Evolutionary conservation across 2,329 filamentous ascomycete genomes (phyloP).

Genomic region (Trichoderma sp.): DNA sequence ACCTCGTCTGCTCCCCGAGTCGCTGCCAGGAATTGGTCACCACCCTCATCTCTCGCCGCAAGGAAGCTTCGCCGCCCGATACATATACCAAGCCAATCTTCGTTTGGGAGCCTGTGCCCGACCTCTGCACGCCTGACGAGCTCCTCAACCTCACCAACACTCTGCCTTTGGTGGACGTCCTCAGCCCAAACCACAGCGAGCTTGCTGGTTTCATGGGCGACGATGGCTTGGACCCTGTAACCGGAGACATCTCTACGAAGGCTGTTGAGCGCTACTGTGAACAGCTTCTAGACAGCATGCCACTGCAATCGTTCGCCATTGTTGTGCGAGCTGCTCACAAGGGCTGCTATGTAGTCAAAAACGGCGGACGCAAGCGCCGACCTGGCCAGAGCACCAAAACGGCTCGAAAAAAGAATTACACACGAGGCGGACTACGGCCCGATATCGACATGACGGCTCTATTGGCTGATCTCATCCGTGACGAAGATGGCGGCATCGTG

Average conservation of each 20-base stretch:
- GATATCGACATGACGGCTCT: constrained; percentile 66
- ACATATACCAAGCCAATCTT: constrained; percentile 65
- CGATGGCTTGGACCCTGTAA: constrained; percentile 53
- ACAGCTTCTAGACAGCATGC: constrained; percentile 64
- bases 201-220: constrained; percentile 82
- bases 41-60: constrained; percentile 64
- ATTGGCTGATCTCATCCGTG: constrained; percentile 59
- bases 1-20: constrained; percentile 79
- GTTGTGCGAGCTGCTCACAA: constrained; percentile 71
- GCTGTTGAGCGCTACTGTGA: constrained; percentile 62
- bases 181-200: constrained; percentile 83
- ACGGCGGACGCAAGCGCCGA: constrained; percentile 54
- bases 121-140: constrained; percentile 74
- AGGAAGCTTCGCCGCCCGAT: constrained; percentile 38
- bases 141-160: constrained; percentile 65
- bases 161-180: constrained; percentile 62
- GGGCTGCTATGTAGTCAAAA: constrained; percentile 67
- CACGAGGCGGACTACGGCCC: constrained; percentile 54
- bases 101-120: constrained; percentile 94
- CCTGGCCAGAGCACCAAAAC: constrained; percentile 28
- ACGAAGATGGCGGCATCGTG: constrained; percentile 53
- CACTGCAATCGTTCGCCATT: constrained; percentile 64
- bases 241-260: constrained; percentile 53
- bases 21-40: constrained; percentile 76
- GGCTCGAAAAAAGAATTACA: constrained; percentile 44